Base-by-base conservation (phyloP, 768 basidiomycete species). In the Tricholoma bakamatsutake region DNA sequence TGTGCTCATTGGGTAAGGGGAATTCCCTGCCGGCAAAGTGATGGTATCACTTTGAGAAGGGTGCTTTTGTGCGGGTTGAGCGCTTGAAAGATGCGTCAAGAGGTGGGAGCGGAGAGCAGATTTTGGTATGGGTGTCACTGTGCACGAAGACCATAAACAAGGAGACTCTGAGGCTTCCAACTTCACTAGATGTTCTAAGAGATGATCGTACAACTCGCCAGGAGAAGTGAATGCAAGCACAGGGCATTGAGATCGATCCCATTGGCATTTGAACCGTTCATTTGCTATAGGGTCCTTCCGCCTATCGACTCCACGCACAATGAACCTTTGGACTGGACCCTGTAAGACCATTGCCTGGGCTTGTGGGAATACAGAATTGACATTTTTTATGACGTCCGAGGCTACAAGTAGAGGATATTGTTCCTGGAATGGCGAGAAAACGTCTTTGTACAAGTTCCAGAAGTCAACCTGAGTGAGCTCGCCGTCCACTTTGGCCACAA, bases 391-490 rank as follows among this genome's bases (percentile, higher is more conserved):
- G 49, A 97, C 90, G 43, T 99, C 96, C 1, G 91, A 87, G 0
- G 97, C 95, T 2, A 85, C 81, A 2, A 94, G 80, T 43, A 92
- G 72, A 10, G 81, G 80, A 55, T 81, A 75, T 54, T 76, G 76
- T 1, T 83, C 80, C 56, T 77, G 67, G 63, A 76, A 78, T 1
- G 84, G 82, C 1, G 80, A 71, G 63, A 98, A 97, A 1, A 82
- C 82, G 56, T 90, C 88, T 59, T 88, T 87, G 72, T 99, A 99
- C 11, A 94, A 78, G 55, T 83, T 92, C 95, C 96, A 99, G 64
- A 99, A 92, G 54, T 91, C 87, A 33, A 96, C 93, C 69, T 98
- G 97, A 0, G 92, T 93, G 46, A 98, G 74, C 64, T 94, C 90
- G 4, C 88, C 83, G 3, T 88, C 84, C 1, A 85, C 69, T 57